Evolutionary conservation across 176 grass and related monocot species (phyloP), one percentile per base, ranked within the genome.

Genomic region (Phyllostachys edulis): DNA sequence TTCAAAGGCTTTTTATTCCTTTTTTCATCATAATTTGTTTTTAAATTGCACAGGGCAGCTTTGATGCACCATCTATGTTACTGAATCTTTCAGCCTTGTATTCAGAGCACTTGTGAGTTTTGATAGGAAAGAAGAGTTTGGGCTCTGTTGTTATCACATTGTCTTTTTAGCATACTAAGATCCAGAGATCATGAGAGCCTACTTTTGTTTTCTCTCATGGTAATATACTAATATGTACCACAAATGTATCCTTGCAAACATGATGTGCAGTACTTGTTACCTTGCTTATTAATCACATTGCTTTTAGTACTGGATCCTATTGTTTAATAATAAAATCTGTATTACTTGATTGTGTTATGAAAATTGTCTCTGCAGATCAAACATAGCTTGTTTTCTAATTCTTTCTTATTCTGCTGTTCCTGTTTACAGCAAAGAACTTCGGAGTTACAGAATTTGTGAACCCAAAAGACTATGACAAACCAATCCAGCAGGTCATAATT

Each of bases 381-480:
- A 51, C 55, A 41, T 23, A n/a, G 7, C 15, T 13, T 17, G 23
- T 67, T 32, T 76, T 81, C 10, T 71, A 82, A 78, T 46, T 80
- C 9, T 52, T n/a, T 79, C 17, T 68, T 82, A 15, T 56, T 47
- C 34, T 1, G 4, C 63, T 76, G 47, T 21, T 73, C 37, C 34
- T 63, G 16, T 90, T 88, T 85, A 79, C 93, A 96, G 96, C 96
- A 24, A 99, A 99, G 88, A 94, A 99, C 55, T 99, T 99, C 75
- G 96, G 96, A 21, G 93, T 94, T 73, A 99, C 91, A 60, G 96
- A 99, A 71, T 99, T 99, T 83, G 87, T 99, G 56, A 99, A 99
- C 77, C 96, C 96, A 78, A 99, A 99, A 82, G 93, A 99, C 60
- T 50, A 99, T 85, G 96, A 96, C 4, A 99, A 92, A 63, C 93